Evolutionary conservation across 1,284 basidiomycete species (phyloP).

Genomic region (Apiotrichum brassicae): DNA sequence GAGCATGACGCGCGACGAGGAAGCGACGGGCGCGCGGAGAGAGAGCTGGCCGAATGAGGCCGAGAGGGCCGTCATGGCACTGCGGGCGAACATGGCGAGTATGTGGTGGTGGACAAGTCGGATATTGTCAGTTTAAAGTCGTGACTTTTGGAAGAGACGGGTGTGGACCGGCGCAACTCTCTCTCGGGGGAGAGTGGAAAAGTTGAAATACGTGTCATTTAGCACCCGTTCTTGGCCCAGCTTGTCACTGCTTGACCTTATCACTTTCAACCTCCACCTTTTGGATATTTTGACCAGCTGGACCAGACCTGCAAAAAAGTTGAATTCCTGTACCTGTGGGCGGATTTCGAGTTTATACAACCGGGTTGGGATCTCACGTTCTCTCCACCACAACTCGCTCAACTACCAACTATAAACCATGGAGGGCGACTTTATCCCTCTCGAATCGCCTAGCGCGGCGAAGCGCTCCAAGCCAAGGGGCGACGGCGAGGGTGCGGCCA

Average conservation of each 20-base stretch:
- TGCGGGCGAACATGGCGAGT: slow-evolving; percentile 14
- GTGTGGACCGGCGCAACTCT: too few relatives aligned
- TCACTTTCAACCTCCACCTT: slow-evolving; percentile 1
- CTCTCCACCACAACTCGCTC: not conserved
- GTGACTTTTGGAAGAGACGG: slow-evolving; percentile 5
- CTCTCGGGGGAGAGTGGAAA: not conserved
- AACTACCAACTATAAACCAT: slow-evolving; percentile 10
- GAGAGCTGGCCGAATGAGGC: slow-evolving; percentile 27
- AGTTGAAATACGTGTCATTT: not conserved
- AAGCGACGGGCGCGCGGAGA: slow-evolving; percentile 24
- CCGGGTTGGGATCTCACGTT: not conserved
- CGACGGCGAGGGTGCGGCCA: slow-evolving; percentile 15
- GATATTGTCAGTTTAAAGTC: not conserved
- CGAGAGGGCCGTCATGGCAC: slow-evolving; percentile 22
- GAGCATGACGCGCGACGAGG: slow-evolving; percentile 21
- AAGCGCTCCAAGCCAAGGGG: not conserved
- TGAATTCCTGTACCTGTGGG: too few relatives aligned
- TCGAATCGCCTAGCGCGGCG: slow-evolving; percentile 14
- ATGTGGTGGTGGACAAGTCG: not conserved
- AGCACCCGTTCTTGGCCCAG: too few relatives aligned
- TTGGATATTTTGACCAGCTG: not conserved
- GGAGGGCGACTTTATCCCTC: slow-evolving; percentile 37
- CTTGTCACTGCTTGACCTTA: slow-evolving; percentile 3
- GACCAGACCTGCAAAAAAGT: not conserved
- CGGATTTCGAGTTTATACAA: too few relatives aligned